Conservation (phyloP, 306 rosid genomes). For the Carpinus fangiana region DNA sequence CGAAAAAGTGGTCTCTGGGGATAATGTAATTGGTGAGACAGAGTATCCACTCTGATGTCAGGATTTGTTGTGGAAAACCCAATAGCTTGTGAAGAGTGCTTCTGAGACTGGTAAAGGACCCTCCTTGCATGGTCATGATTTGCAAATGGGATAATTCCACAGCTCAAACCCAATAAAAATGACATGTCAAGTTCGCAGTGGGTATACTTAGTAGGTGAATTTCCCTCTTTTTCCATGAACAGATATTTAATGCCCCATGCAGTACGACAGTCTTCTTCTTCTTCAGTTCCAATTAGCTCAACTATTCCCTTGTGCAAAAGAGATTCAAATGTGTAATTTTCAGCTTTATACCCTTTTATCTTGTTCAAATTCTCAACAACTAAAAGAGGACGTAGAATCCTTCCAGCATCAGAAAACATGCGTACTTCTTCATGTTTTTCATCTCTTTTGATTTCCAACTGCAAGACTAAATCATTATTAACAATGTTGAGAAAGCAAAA, state of each 20-base stretch:
- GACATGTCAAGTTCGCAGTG: conserved; percentile 97
- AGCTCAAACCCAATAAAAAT: conserved; percentile 77
- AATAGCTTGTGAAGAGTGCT: conserved; percentile 95
- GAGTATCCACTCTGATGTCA: conserved; percentile 77
- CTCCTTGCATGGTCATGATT: conserved; percentile 98
- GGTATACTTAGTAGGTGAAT: conserved; percentile 48
- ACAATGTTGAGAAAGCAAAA: background rate
- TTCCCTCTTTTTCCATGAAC: conserved; percentile 55
- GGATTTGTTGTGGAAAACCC: conserved; percentile 80
- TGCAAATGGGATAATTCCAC: conserved; percentile 83
- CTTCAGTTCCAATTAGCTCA: conserved; percentile 90
- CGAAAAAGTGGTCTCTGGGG: conserved; percentile 89
- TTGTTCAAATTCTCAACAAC: conserved; percentile 69
- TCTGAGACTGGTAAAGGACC: conserved; percentile 87
- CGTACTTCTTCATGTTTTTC: conserved; percentile 69
- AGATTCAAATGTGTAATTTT: conserved; percentile 48
- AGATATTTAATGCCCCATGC: conserved; percentile 79
- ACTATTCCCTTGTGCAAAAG: conserved; percentile 73
- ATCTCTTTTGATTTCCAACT: conserved; percentile 95
- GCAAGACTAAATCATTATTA: conserved; percentile 24
- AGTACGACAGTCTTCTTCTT: conserved; percentile 86
- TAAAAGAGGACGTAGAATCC: conserved; percentile 90
- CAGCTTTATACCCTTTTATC: conserved; percentile 55
- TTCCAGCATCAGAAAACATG: conserved; percentile 87
- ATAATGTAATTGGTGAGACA: conserved; percentile 79